Conservation (phyloP, 805 yeast genomes). For the Wickerhamomyces tratensis region DNA sequence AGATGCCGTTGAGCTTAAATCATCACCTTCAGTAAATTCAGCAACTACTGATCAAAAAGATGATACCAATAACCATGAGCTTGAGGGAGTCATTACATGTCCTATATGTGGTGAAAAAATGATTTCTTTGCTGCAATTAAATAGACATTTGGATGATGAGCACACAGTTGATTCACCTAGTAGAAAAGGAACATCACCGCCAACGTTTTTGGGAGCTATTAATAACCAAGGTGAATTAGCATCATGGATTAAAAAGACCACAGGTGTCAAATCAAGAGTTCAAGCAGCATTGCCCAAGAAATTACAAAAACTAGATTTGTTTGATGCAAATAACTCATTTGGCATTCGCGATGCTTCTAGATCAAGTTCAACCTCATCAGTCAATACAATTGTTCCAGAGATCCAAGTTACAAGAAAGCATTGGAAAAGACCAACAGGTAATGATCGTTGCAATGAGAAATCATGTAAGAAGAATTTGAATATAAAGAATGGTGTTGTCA, state of each 20-base stretch:
- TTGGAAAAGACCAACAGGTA: slow-evolving; percentile 44
- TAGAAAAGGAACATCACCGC: slow-evolving; percentile 3
- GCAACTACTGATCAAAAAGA: background rate
- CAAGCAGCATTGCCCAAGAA: slow-evolving; percentile 26
- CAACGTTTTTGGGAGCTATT: background rate
- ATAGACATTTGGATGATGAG: slow-evolving; percentile 61
- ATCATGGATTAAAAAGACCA: slow-evolving; percentile 33
- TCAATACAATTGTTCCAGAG: slow-evolving; percentile 10
- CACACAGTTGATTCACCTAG: slow-evolving; percentile 30
- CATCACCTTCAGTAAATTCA: background rate
- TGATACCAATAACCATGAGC: background rate
- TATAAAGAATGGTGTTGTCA: slow-evolving; percentile 46
- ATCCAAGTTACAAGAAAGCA: slow-evolving; percentile 36
- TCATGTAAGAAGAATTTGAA: slow-evolving; percentile 34
- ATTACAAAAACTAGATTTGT: slow-evolving; percentile 35
- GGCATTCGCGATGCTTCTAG: slow-evolving; percentile 8
- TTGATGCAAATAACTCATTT: slow-evolving; percentile 26
- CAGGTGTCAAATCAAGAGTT: slow-evolving; percentile 28
- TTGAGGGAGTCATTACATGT: slow-evolving; percentile 26
- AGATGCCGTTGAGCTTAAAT: slow-evolving; percentile 4
- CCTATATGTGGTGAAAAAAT: slow-evolving; percentile 63
- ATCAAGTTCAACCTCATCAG: slow-evolving; percentile 5
- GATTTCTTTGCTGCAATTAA: slow-evolving; percentile 44
- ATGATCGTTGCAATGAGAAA: slow-evolving; percentile 30
- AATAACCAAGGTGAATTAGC: slow-evolving; percentile 24